Evolutionary conservation across 257 asterid species (phyloP).

Genomic region (Eustoma russellianum): DNA sequence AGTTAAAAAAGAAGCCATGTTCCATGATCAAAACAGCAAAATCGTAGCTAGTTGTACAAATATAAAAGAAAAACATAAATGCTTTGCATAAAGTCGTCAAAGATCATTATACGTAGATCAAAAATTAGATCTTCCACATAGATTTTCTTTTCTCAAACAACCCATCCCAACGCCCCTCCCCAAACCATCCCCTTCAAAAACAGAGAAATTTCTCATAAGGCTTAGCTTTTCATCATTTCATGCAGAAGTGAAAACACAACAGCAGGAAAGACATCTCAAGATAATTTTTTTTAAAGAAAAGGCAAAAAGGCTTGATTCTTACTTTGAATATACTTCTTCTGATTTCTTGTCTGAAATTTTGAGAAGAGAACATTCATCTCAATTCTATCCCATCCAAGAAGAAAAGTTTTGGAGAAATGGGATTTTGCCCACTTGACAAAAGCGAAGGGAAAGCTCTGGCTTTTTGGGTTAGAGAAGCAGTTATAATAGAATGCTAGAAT

Average conservation of each 20-base stretch:
- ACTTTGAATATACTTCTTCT: constrained; percentile 3
- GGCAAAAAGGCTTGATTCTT: neutral
- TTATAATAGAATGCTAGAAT: constrained; percentile 19
- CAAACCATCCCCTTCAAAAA: neutral
- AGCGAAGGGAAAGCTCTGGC: constrained; percentile 8
- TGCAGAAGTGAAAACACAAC: neutral
- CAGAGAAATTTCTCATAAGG: too few relatives aligned
- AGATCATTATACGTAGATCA: neutral
- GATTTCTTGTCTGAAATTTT: constrained; percentile 2
- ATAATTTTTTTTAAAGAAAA: too few relatives aligned
- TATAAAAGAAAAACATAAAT: neutral
- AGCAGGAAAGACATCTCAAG: neutral
- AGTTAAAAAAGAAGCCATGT: neutral
- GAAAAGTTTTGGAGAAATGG: neutral
- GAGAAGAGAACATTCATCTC: constrained; percentile 1
- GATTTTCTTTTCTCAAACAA: neutral
- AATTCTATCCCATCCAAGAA: neutral
- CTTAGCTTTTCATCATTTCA: too few relatives aligned
- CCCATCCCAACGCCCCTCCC: neutral
- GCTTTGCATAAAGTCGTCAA: neutral
- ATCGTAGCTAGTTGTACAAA: neutral
- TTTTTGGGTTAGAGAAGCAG: constrained; percentile 27
- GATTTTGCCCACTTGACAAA: neutral
- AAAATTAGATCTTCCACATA: neutral
- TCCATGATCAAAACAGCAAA: neutral